phyloP scores from a whole-genome alignment of 495 filamentous ascomycete species.

The Aspergillus asperescens region DNA sequence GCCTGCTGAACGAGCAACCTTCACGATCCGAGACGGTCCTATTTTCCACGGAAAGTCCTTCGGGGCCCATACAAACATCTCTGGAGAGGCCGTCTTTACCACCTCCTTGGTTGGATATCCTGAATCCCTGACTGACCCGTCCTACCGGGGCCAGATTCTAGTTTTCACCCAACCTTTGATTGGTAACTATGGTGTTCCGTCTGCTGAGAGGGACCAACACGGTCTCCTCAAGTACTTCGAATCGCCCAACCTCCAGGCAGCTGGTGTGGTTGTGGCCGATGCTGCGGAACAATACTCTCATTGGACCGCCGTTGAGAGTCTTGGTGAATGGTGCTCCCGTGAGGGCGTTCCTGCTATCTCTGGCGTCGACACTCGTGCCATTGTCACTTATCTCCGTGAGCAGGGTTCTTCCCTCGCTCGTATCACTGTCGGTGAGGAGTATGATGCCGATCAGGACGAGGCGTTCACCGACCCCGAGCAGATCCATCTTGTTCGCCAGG shows the following conservation, averaged over 20 bases:
- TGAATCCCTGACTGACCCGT: constrained; percentile 97
- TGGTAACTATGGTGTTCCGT: constrained; percentile 95
- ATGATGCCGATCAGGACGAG: constrained; percentile 97
- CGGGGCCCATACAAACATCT: constrained; percentile 85
- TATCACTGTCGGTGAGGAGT: constrained; percentile 95
- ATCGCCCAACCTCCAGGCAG: constrained; percentile 93
- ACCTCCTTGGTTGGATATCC: constrained; percentile 92
- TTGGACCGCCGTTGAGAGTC: constrained; percentile 94
- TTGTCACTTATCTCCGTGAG: constrained; percentile 93
- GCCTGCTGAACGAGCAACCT: constrained; percentile 74
- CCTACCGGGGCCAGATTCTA: constrained; percentile 96
- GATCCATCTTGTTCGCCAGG: constrained; percentile 91
- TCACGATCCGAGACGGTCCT: constrained; percentile 92
- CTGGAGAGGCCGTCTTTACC: constrained; percentile 92
- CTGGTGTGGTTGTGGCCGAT: constrained; percentile 91
- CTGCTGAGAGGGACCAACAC: constrained; percentile 65
- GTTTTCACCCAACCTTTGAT: constrained; percentile 99
- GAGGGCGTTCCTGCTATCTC: constrained; percentile 96
- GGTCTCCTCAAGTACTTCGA: constrained; percentile 90
- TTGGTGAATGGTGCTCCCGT: constrained; percentile 89
- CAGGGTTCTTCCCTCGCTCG: constrained; percentile 91
- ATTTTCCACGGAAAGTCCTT: constrained; percentile 93
- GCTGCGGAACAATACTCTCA: constrained; percentile 91
- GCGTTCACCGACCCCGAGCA: constrained; percentile 90
- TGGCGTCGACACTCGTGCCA: constrained; percentile 92